A percentile compares a stretch with the other conserved stretches of the same genome.
Conservation (phyloP, 495 filamentous ascomycete species). For the Neurospora sp. region DNA sequence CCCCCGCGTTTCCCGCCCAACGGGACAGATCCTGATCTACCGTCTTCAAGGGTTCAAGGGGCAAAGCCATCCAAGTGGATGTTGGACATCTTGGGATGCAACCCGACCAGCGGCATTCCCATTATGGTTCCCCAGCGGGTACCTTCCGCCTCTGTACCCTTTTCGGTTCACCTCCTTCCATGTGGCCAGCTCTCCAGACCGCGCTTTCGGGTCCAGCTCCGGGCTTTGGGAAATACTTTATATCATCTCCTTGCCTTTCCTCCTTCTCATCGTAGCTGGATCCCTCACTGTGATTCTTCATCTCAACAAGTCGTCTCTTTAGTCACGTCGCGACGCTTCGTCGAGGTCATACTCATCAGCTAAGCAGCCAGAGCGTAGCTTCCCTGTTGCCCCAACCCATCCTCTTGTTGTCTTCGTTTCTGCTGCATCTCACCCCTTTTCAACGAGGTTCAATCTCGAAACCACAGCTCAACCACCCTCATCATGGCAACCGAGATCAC, state of each 20-base stretch:
- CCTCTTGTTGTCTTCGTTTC: neutral
- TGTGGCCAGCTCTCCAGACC: neutral
- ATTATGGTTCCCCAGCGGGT: neutral
- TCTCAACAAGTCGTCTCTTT: neutral
- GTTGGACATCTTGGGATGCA: neutral
- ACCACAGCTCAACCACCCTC: neutral
- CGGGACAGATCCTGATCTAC: neutral
- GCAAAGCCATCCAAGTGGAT: neutral
- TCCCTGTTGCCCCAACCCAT: neutral
- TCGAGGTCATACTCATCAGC: neutral
- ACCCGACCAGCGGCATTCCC: neutral
- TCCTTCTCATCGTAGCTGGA: neutral
- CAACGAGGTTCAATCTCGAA: neutral
- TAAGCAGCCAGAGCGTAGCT: neutral
- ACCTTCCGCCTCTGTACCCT: neutral
- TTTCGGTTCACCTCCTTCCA: neutral
- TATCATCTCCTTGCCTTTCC: neutral
- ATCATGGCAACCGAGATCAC: slow-evolving; percentile 18
- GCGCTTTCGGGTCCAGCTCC: neutral
- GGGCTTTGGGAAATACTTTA: neutral
- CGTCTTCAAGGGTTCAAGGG: neutral
- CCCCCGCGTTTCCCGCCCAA: neutral
- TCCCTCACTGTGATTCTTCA: neutral
- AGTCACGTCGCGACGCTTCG: neutral
- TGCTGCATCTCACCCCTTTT: neutral